Conservation (phyloP, 768 basidiomycete species). For the Saitozyma sp. region DNA sequence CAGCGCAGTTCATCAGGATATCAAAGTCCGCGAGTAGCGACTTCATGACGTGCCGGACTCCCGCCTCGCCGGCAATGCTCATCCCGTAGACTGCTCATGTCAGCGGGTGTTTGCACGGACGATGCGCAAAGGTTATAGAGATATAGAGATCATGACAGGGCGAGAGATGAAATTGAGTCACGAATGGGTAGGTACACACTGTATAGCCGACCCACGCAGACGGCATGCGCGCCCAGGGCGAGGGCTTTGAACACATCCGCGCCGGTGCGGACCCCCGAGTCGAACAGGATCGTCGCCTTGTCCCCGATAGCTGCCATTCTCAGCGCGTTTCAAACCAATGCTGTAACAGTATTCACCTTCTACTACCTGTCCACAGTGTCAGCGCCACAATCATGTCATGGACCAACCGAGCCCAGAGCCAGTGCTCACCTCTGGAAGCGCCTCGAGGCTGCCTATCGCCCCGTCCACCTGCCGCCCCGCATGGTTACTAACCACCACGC, state of each 20-base stretch:
- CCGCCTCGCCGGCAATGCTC: conserved; percentile 67
- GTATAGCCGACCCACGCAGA: conserved; percentile 61
- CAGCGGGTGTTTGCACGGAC: background rate
- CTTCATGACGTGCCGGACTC: conserved; percentile 71
- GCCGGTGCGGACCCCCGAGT: conserved; percentile 72
- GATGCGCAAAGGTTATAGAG: too few relatives aligned
- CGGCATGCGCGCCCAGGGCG: conserved; percentile 79
- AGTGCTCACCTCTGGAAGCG: conserved; percentile 24
- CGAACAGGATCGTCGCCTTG: conserved; percentile 57
- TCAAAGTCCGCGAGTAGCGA: conserved; percentile 3
- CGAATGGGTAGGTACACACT: background rate
- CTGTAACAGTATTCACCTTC: conserved; percentile 9
- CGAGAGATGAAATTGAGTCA: too few relatives aligned
- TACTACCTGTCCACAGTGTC: conserved; percentile 18
- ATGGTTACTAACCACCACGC: conserved; percentile 75
- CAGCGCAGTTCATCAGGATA: conserved; percentile 9
- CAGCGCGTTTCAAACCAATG: background rate
- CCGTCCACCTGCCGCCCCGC: conserved; percentile 70
- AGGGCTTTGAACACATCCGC: conserved; percentile 76
- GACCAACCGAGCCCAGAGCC: too few relatives aligned
- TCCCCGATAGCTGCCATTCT: conserved; percentile 59
- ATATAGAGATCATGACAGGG: too few relatives aligned
- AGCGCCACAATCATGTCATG: background rate
- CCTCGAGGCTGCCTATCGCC: conserved; percentile 62
- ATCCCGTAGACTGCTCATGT: conserved; percentile 63